A percentile compares a stretch with the other conserved stretches of the same genome.
Conservation (phyloP, 495 filamentous ascomycete genomes). For the Pyrenopolyporus hunteri region DNA sequence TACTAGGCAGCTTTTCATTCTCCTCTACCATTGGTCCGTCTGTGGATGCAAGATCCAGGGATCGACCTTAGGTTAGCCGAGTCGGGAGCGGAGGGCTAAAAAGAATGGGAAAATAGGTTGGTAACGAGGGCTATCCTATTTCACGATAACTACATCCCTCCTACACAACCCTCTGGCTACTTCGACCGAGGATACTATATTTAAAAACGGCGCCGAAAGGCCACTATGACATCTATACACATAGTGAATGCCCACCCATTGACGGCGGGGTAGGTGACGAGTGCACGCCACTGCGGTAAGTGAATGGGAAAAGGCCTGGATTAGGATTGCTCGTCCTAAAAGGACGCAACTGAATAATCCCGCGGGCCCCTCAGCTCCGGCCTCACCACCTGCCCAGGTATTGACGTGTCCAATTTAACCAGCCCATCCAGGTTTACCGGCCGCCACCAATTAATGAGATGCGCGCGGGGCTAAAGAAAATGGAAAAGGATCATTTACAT, state of each 20-base stretch:
- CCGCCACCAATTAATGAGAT: slow-evolving; percentile 22
- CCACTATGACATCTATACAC: neutral
- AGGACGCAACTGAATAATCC: slow-evolving; percentile 27
- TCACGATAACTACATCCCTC: slow-evolving; percentile 21
- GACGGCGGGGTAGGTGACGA: slow-evolving; percentile 25
- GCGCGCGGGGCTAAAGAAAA: slow-evolving; percentile 16
- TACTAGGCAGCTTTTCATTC: neutral
- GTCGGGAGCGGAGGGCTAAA: slow-evolving; percentile 34
- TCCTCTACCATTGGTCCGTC: slow-evolving; percentile 12
- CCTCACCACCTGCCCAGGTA: slow-evolving; percentile 9
- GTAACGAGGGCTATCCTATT: slow-evolving; percentile 9
- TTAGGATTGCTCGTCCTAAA: slow-evolving; percentile 18
- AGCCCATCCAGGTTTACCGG: slow-evolving; percentile 16
- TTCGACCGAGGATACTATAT: slow-evolving; percentile 2
- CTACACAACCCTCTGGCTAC: slow-evolving; percentile 6
- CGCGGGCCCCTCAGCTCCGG: slow-evolving; percentile 29
- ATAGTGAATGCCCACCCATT: slow-evolving; percentile 29
- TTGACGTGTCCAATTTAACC: slow-evolving; percentile 41
- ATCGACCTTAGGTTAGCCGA: slow-evolving; percentile 32
- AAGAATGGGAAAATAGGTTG: slow-evolving; percentile 11
- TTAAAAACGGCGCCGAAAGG: neutral
- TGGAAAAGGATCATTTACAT: too few species aligned
- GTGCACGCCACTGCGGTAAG: slow-evolving; percentile 25
- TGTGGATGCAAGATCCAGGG: slow-evolving; percentile 27
- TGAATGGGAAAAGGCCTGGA: slow-evolving; percentile 2